Evolutionary conservation across 192 early-diverging fungal species (phyloP), one percentile per base, ranked within the genome.

Genomic region (Haplosporangium gracile): DNA sequence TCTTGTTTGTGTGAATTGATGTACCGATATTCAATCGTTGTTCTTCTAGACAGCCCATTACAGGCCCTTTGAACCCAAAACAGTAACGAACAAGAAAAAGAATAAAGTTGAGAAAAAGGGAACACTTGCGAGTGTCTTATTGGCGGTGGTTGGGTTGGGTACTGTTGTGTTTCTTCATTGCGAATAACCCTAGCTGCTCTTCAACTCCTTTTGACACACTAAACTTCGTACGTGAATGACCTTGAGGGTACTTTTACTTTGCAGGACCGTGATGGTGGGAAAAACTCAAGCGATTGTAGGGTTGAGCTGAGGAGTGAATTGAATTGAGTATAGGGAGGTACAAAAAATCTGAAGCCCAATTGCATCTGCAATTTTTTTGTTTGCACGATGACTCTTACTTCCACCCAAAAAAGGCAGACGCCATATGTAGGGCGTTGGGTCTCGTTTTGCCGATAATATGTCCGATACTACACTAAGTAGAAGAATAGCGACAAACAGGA

Each of bases 81-180:
- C 29, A 65, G 60, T 29, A 65, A 32, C 29, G 26, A 65, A 29
- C 10, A 65, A 65, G 26, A 29, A 32, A 15, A 65, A 32, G 53
- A 57, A 57, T 57, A 57, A 57, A 26, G 53, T 60, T 60, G 57
- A 65, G 24, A 29, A 32, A 32, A 65, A 65, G 11, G 24, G 10
- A 65, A 65, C 29, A 65, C 60, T 65, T 65, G 60, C 60, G 26
- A 32, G 60, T 5, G 60, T 65, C 11, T 65, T 29, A 65, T 65
- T 65, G 60, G 60, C 60, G 60, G 26, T 45, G 43, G 60, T 60
- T 60, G 55, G n/a, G 26, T 60, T 60, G 55, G 55, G 55, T 45
- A 13, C 3, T 32, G 57, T 57, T 57, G 6, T 57, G 55, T 57
- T 57, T 57, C 55, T 57, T 26, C 53, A n/a, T 7, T 26, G n/a